phyloP scores from a whole-genome alignment of 2,329 filamentous ascomycete genomes.

The Fusarium concolor region DNA sequence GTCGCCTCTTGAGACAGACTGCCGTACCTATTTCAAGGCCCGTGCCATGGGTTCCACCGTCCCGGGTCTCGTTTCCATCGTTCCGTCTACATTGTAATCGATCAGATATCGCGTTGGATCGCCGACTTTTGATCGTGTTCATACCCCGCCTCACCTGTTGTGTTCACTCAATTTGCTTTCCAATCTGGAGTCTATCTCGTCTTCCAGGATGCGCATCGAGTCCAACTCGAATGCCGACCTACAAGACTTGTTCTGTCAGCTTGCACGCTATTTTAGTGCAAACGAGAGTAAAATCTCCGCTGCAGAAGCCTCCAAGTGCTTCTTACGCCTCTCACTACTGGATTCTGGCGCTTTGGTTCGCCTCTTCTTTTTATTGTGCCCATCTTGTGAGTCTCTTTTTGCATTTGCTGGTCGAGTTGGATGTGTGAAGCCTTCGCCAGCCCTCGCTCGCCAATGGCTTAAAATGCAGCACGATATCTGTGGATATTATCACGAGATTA shows the following conservation, averaged over 20 bases:
- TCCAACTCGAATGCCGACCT: constrained; percentile 1
- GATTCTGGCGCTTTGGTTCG: background rate
- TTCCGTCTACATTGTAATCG: background rate
- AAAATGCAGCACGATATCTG: too few species aligned
- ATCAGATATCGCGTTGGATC: background rate
- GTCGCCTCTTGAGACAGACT: background rate
- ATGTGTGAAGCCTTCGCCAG: too few species aligned
- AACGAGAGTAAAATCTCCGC: constrained; percentile 7
- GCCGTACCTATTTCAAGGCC: background rate
- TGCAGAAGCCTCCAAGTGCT: background rate
- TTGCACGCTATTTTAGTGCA: constrained; percentile 11
- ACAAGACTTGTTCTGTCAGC: constrained; percentile 4
- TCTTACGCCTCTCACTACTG: background rate
- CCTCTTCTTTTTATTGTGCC: background rate
- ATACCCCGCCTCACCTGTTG: background rate
- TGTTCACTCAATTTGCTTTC: background rate
- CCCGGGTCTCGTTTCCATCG: background rate
- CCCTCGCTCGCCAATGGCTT: too few species aligned
- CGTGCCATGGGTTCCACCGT: background rate
- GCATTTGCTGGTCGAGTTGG: too few species aligned
- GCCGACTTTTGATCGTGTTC: background rate
- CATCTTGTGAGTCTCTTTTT: background rate
- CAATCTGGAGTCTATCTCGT: background rate
- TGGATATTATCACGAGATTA: background rate
- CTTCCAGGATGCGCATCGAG: background rate